These are phyloP conservation scores for Tilletia indica DNA, from an alignment of 1,284 basidiomycete genomes.

Conservation along the genomic window DNA sequence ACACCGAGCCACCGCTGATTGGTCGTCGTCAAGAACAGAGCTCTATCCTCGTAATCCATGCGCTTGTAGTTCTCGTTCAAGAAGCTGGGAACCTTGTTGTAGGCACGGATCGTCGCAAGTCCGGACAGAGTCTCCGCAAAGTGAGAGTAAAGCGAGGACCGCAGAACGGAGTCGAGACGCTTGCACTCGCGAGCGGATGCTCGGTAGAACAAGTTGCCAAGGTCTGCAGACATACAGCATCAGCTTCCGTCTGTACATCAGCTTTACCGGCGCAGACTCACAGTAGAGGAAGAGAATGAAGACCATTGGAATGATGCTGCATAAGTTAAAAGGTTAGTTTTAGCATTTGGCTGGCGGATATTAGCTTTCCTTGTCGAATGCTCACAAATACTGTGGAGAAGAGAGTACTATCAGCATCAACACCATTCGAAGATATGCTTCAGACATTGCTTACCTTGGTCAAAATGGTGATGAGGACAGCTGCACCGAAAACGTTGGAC, in stretches of 20 bases:
- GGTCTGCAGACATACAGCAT: slow-evolving; percentile 22
- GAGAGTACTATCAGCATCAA: background rate
- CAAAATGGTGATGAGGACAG: slow-evolving; percentile 69
- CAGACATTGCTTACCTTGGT: slow-evolving; percentile 56
- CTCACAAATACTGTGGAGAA: slow-evolving; percentile 63
- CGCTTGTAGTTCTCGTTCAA: slow-evolving; percentile 62
- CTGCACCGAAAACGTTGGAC: slow-evolving; percentile 61
- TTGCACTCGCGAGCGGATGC: slow-evolving; percentile 85
- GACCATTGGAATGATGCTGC: slow-evolving; percentile 58
- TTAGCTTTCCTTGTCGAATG: slow-evolving; percentile 62
- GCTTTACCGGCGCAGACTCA: slow-evolving; percentile 21
- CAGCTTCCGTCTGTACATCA: background rate
- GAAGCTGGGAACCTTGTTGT: slow-evolving; percentile 61
- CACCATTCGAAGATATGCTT: background rate
- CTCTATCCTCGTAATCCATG: slow-evolving; percentile 84
- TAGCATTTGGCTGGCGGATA: background rate
- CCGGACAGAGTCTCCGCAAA: slow-evolving; percentile 84
- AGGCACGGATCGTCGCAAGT: slow-evolving; percentile 81
- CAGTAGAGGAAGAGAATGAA: slow-evolving; percentile 49
- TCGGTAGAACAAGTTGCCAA: slow-evolving; percentile 73
- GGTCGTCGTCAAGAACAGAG: slow-evolving; percentile 78
- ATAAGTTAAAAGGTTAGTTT: too few species aligned
- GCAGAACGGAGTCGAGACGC: slow-evolving; percentile 69
- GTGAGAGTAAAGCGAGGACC: slow-evolving; percentile 74
- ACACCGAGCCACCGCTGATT: slow-evolving; percentile 84